Evolutionary conservation across 768 basidiomycete species (phyloP).

Genomic region (Flagelloscypha sp.): DNA sequence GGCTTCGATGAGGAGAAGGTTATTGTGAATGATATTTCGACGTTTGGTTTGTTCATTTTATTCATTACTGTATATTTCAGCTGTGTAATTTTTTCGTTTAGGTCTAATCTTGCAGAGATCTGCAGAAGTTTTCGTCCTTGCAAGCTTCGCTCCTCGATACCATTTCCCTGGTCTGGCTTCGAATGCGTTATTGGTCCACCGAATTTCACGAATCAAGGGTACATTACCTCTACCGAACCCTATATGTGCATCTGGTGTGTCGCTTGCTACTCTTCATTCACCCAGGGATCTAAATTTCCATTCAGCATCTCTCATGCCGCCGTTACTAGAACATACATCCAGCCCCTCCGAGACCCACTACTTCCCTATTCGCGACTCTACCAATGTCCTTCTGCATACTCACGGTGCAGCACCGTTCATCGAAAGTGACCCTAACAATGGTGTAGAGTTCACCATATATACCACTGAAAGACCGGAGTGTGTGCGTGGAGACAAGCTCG

Average conservation of each 20-base stretch:
- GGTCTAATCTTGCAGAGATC: conserved; percentile 31
- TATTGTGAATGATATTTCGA: conserved; percentile 24
- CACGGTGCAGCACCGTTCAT: conserved; percentile 65
- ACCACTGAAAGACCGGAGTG: conserved; percentile 47
- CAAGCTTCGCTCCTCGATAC: conserved; percentile 35
- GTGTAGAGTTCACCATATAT: conserved; percentile 52
- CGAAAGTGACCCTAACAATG: conserved; percentile 16
- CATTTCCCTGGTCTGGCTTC: conserved; percentile 50
- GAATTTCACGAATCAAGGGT: conserved; percentile 8
- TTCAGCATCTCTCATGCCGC: conserved; percentile 48
- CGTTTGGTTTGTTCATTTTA: conserved; percentile 30
- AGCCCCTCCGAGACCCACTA: conserved; percentile 59
- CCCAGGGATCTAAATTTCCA: conserved; percentile 4
- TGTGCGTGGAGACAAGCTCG: conserved; percentile 26
- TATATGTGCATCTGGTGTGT: conserved; percentile 29
- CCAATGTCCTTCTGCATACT: conserved; percentile 52
- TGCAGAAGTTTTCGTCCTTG: conserved; percentile 24
- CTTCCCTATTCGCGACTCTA: conserved; percentile 33
- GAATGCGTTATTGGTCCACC: conserved; percentile 60
- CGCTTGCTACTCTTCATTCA: neutral
- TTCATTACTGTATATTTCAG: conserved; percentile 6
- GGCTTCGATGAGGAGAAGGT: conserved; percentile 33
- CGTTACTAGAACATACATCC: conserved; percentile 60
- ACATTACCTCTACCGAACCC: conserved; percentile 8
- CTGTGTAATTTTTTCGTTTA: conserved; percentile 17